These are phyloP conservation scores for Cercophora samala DNA, from an alignment of 495 filamentous ascomycete species.

Conservation along the genomic window DNA sequence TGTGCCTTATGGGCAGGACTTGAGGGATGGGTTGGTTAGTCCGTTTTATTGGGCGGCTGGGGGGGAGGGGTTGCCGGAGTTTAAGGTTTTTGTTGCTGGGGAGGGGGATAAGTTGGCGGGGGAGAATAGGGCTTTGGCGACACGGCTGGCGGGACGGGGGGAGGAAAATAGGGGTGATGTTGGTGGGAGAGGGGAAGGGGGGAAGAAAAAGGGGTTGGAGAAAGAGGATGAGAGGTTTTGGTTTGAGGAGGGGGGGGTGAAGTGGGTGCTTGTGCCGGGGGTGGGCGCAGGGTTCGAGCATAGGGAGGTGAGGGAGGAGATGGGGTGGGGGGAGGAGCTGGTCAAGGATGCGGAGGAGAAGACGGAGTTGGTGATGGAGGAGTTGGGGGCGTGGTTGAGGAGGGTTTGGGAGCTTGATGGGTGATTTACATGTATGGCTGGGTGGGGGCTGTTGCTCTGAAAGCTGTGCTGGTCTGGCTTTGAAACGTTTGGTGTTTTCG, in stretches of 20 bases:
- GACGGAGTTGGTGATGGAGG: slow-evolving; percentile 26
- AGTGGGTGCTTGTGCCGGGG: slow-evolving; percentile 42
- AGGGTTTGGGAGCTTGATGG: slow-evolving; percentile 25
- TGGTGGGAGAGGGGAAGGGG: slow-evolving; percentile 6
- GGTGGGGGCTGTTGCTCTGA: too few species aligned
- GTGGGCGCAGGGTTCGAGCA: slow-evolving; percentile 40
- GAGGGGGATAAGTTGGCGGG: slow-evolving; percentile 48
- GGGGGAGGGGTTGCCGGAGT: slow-evolving; percentile 30
- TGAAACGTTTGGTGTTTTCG: background rate
- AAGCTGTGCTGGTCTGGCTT: background rate
- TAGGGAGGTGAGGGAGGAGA: slow-evolving; percentile 22
- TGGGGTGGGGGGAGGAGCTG: slow-evolving; percentile 29
- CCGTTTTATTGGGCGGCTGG: slow-evolving; percentile 32
- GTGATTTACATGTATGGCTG: background rate
- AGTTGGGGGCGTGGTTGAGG: slow-evolving; percentile 33
- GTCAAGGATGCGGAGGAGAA: slow-evolving; percentile 37
- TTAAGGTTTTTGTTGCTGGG: slow-evolving; percentile 49
- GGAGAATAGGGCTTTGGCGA: slow-evolving; percentile 37
- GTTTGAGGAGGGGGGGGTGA: slow-evolving; percentile 27
- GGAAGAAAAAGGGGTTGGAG: slow-evolving; percentile 13
- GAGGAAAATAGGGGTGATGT: slow-evolving; percentile 22
- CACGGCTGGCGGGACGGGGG: slow-evolving; percentile 23
- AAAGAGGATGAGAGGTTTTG: slow-evolving; percentile 32
- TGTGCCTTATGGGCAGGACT: slow-evolving; percentile 31
- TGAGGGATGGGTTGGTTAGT: slow-evolving; percentile 32